Percentiles rank a stretch among this genome's conserved stretches.
Conservation (phyloP, 2,329 filamentous ascomycete genomes). For the Colletotrichum sp. region DNA sequence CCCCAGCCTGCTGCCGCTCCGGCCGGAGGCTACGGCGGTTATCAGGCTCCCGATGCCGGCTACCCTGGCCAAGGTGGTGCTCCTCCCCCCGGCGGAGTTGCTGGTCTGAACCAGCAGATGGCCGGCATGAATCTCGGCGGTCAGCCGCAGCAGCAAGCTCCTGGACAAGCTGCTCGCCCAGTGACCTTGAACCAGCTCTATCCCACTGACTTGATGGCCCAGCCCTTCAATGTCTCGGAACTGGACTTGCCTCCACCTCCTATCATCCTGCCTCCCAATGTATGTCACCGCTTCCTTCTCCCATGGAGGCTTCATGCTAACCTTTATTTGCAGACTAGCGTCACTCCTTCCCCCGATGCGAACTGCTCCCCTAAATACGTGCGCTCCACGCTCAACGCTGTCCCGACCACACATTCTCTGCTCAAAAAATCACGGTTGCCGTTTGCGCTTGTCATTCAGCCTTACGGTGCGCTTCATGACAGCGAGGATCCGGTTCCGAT, state of each 20-base stretch:
- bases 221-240: conserved; percentile 93
- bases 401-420: conserved; percentile 89
- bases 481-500: conserved; percentile 89
- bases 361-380: conserved; percentile 96
- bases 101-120: conserved; percentile 83
- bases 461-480: conserved; percentile 92
- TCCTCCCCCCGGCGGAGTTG: conserved; percentile 55
- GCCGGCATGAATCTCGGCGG: conserved; percentile 81
- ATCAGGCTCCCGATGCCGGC: conserved; percentile 71
- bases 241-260: conserved; percentile 90
- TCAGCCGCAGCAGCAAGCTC: conserved; percentile 55
- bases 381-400: conserved; percentile 91
- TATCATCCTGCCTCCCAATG: conserved; percentile 89
- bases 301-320: background rate
- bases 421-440: conserved; percentile 97
- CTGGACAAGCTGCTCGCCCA: conserved; percentile 39
- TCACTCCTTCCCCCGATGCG: conserved; percentile 87
- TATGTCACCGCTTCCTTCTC: conserved; percentile 53
- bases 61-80: conserved; percentile 62
- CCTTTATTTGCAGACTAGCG: conserved; percentile 68
- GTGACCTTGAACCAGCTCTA: conserved; percentile 84
- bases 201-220: conserved; percentile 87
- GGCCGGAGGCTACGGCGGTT: conserved; percentile 60
- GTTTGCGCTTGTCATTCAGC: conserved; percentile 94
- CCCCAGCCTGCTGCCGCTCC: conserved; percentile 42